Evolutionary conservation across 192 early-diverging fungal species (phyloP), one percentile per base, ranked within the genome.

Genomic region (Coemansia sp.): DNA sequence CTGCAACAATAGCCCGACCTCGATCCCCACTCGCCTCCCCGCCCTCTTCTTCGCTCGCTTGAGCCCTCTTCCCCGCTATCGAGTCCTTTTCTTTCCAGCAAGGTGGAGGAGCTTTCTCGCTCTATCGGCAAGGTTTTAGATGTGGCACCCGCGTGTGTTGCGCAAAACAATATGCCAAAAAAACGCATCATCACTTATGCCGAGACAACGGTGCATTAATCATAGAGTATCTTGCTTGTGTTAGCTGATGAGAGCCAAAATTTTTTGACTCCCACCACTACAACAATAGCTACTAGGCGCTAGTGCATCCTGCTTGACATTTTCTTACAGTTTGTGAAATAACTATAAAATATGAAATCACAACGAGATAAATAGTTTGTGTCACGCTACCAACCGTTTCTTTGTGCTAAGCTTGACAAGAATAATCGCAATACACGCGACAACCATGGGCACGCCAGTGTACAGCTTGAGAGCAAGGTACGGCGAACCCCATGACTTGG

Each of bases 401-500:
- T 58, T 71, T 41, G 63, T 69, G 48, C 59, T 65, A 7, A 74
- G 17, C 66, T 64, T 71, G 64, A 83, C 62, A 15, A 64, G 36
- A 34, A 83, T 65, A 64, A 83, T 75, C 37, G 80, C 80, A 25
- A 66, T 41, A 59, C 68, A 70, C 23, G 80, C 75, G 60, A 83
- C 55, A 27, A 72, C 69, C 75, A 83, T 77, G 39, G 80, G 80
- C 42, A 69, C 14, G 9, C 75, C 80, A 8, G 72, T 59, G 69
- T 83, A 83, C 27, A 83, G 25, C 63, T 83, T 75, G 27, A 83
- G 60, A 29, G 64, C 80, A 70, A 71, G 77, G 51, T 83, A 78
- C 32, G 80, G 76, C 42, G 73, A 12, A 19, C 64, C 76, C 80
- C 80, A 83, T 75, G 80, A 83, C 70, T 55, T 68, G 7, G 76